phyloP scores from a whole-genome alignment of 257 asterid genomes.

The Mitragyna speciosa region DNA sequence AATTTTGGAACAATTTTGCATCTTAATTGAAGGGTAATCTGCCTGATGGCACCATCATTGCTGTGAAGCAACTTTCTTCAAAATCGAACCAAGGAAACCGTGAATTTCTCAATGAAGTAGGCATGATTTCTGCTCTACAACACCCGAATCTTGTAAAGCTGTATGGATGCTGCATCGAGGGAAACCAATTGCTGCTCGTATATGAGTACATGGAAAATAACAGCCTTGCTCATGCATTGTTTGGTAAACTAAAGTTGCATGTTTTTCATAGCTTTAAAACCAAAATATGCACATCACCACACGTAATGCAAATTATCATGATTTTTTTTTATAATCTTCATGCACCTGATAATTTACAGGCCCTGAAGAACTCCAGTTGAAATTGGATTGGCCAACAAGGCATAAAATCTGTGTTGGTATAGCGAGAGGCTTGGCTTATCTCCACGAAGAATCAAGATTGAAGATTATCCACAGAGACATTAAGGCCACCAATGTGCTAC shows the following conservation, averaged over 20 bases:
- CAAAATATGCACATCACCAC: too few relatives aligned
- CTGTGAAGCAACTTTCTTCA: constrained; percentile 82
- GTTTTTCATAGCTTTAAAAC: background rate
- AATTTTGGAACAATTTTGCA: background rate
- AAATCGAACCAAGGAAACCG: constrained; percentile 88
- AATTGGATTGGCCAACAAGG: constrained; percentile 38
- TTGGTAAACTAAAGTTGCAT: constrained; percentile 40
- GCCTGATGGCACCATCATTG: constrained; percentile 61
- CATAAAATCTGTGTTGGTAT: constrained; percentile 34
- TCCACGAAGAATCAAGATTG: constrained; percentile 38
- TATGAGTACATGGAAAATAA: constrained; percentile 83
- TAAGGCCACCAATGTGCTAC: constrained; percentile 40
- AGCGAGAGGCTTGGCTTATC: constrained; percentile 43
- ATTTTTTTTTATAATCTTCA: background rate
- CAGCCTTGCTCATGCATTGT: constrained; percentile 77
- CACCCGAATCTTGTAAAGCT: constrained; percentile 79
- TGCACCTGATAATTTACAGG: constrained; percentile 10
- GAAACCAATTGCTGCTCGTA: constrained; percentile 63
- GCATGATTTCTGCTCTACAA: constrained; percentile 83
- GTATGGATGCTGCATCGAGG: constrained; percentile 76
- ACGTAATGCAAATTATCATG: background rate
- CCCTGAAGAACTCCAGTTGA: constrained; percentile 29
- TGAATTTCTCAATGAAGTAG: constrained; percentile 76
- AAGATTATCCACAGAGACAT: constrained; percentile 44
- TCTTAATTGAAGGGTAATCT: constrained; percentile 49